phyloP scores from a whole-genome alignment of 352 stramenopile genomes.

The Globisporangium cylindrosporum region DNA sequence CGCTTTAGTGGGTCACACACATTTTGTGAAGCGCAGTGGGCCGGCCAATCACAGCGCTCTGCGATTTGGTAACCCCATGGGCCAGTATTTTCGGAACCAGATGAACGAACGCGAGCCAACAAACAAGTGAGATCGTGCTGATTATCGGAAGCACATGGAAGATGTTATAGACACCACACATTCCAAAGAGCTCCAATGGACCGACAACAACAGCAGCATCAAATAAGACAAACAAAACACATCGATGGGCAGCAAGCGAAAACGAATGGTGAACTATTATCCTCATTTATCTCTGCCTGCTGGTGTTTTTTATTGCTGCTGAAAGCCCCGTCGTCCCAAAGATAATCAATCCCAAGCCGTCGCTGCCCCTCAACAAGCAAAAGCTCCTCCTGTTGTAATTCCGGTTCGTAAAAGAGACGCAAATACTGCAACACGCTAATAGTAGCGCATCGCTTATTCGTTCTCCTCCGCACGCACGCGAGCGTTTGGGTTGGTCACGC shows the following conservation, averaged over 20 bases:
- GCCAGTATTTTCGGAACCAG: not conserved
- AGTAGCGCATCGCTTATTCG: slow-evolving; percentile 58
- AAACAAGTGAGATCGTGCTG: not conserved
- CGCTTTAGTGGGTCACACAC: slow-evolving; percentile 25
- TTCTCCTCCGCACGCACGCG: slow-evolving; percentile 97
- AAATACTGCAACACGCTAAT: slow-evolving; percentile 2
- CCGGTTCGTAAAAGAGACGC: slow-evolving; percentile 1
- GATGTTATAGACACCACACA: slow-evolving; percentile 21
- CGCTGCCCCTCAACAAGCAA: slow-evolving; percentile 19
- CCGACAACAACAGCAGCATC: not conserved
- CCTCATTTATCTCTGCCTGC: slow-evolving; percentile 25
- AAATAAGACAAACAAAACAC: slow-evolving; percentile 21
- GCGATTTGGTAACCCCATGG: not conserved
- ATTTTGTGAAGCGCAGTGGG: slow-evolving; percentile 11
- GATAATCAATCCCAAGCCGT: slow-evolving; percentile 5
- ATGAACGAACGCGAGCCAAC: not conserved
- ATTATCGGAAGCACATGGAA: not conserved
- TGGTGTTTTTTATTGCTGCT: slow-evolving; percentile 11
- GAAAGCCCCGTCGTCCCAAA: slow-evolving; percentile 19
- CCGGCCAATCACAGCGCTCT: not conserved
- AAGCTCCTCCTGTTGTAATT: slow-evolving; percentile 12
- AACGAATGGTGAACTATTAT: slow-evolving; percentile 34
- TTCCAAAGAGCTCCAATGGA: not conserved
- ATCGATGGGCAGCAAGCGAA: not conserved
- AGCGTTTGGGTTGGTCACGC: slow-evolving; percentile 97